Evolutionary conservation across 108 stramenopile genomes (phyloP).

Genomic region (Schizochytrium sp.): DNA sequence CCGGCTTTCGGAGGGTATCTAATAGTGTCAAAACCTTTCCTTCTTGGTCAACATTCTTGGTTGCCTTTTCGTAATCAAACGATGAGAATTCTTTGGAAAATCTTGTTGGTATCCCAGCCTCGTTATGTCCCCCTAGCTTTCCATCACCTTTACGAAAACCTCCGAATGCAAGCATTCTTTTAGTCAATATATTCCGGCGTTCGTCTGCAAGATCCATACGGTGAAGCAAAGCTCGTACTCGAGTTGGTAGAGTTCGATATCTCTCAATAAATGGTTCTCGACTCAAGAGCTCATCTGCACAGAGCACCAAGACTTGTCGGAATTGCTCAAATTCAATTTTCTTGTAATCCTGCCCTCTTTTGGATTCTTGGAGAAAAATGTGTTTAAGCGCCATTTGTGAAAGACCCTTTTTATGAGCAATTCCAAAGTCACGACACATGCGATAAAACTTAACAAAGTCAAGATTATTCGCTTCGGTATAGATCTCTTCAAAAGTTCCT

Average conservation of each 20-base stretch:
- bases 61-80: not conserved
- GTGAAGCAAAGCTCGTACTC: slow-evolving; percentile 5
- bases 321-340: slow-evolving; percentile 47
- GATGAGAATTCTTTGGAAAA: slow-evolving; percentile 2
- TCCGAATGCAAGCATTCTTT: slow-evolving; percentile 45
- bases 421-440: slow-evolving; percentile 33
- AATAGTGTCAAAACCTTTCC: not conserved
- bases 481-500: slow-evolving; percentile 6
- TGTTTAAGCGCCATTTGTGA: slow-evolving; percentile 1
- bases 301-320: slow-evolving; percentile 23
- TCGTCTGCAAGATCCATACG: slow-evolving; percentile 47
- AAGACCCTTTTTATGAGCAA: slow-evolving; percentile 40
- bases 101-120: slow-evolving; percentile 4
- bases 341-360: slow-evolving; percentile 46
- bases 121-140: slow-evolving; percentile 25
- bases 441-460: slow-evolving; percentile 51
- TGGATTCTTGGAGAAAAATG: slow-evolving; percentile 20
- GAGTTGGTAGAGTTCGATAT: not conserved
- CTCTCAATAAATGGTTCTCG: not conserved
- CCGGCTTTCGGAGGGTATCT: not conserved
- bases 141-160: slow-evolving; percentile 43
- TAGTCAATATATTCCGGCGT: not conserved
- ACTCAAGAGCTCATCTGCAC: not conserved
- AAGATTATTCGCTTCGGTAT: not conserved
- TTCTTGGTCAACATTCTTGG: not conserved